Base-by-base conservation (phyloP, 202 grass and related monocot species). In the Thinopyrum obtusiflorum region DNA sequence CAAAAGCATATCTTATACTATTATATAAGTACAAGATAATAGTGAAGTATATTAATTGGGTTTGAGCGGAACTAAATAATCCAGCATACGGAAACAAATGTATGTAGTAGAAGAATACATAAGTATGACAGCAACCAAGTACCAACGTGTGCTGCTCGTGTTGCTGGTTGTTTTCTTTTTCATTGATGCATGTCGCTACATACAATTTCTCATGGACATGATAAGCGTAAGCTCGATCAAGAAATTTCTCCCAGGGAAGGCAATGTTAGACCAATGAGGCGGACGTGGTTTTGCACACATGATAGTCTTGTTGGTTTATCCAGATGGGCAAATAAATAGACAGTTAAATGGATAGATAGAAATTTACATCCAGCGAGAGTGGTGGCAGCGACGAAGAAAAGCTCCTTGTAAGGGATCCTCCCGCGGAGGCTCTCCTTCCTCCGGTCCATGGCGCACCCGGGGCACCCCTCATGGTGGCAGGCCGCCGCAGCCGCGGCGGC, bases 311-410 rank as follows among this genome's bases (percentile, higher is more conserved):
- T 73, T 44, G 17, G 25, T 29, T 20, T 15, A 64, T 42, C 9
- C 20, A 25, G 71, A 18, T 9, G 42, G 26, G 3, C 17, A 53
- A 53, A 20, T 53, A 53, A 20, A n/a, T 18, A 12, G 4, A 46
- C 4, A 44, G 21, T 44, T 72, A 40, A 42, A 11, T 20, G 29
- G 49, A 14, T 14, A 21, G 7, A 31, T 32, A 59, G 18, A 20
- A 59, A 9, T 59, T 53, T 90, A 87, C 89, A 36, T 0, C 80
- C 87, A 31, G 85, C 85, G 18, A 90, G 77, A 14, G 89, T 62
- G 81, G 76, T 84, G 23, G 39, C 33, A 8, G 21, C 47, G 76
- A 87, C 84, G 77, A 87, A 90, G 62, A 84, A 87, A 51, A 90
- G 46, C 73, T 83, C 89, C 76, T 9, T 70, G 76, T 39, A 68